Conservation (phyloP, 1,139 yeast species). For the Candida sp. region DNA sequence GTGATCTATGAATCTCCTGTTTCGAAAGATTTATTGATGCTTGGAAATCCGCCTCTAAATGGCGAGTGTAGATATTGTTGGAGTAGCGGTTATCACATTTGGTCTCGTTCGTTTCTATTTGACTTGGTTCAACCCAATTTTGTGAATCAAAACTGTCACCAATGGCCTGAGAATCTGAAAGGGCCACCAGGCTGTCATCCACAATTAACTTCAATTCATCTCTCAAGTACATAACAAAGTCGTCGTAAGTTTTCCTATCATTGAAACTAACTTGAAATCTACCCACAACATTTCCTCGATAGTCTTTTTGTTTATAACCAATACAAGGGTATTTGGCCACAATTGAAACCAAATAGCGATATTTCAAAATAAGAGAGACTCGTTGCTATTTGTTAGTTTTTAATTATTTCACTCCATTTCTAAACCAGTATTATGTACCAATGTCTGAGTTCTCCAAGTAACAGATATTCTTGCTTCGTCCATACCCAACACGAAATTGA, state of each 20-base stretch:
- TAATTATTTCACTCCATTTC: too few relatives aligned
- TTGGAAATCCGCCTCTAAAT: too few relatives aligned
- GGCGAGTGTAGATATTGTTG: too few relatives aligned
- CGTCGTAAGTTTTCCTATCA: background rate
- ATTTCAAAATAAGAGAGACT: too few relatives aligned
- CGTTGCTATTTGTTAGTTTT: too few relatives aligned
- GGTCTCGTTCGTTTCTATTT: background rate
- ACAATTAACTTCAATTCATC: conserved; percentile 4
- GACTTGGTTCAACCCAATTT: background rate
- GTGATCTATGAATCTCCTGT: too few relatives aligned
- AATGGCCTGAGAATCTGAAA: background rate
- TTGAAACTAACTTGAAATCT: conserved; percentile 18
- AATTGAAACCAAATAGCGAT: conserved; percentile 14
- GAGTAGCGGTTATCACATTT: too few relatives aligned
- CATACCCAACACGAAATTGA: conserved; percentile 12
- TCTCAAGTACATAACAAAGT: conserved; percentile 4
- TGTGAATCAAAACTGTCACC: background rate
- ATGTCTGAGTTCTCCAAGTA: conserved; percentile 19
- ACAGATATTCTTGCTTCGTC: conserved; percentile 10
- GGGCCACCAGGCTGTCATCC: background rate
- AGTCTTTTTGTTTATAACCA: conserved; percentile 20
- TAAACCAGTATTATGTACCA: conserved; percentile 14
- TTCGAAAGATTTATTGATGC: too few relatives aligned
- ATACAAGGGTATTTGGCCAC: conserved; percentile 20
- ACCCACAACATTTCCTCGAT: conserved; percentile 14